A percentile compares a stretch with the other conserved stretches of the same genome.
Conservation (phyloP, 176 grass and related monocot species). For the Aechmea fasciata region DNA sequence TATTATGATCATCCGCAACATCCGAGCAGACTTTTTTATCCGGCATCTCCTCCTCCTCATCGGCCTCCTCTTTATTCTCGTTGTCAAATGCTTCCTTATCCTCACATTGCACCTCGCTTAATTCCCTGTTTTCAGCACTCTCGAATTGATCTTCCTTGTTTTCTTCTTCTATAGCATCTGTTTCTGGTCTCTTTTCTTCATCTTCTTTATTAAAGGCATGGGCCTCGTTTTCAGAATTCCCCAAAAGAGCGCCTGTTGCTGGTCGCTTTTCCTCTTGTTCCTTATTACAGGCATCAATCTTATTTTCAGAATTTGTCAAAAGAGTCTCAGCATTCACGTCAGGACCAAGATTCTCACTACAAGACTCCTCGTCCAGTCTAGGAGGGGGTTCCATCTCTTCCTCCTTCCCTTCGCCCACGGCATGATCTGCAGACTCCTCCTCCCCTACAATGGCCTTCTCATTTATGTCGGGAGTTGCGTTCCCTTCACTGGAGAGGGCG, state of each 20-base stretch:
- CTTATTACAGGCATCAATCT: background rate
- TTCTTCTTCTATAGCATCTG: background rate
- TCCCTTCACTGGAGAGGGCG: background rate
- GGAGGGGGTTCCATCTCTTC: constrained; percentile 1
- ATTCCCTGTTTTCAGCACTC: background rate
- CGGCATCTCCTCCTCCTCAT: background rate
- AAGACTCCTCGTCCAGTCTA: constrained; percentile 6
- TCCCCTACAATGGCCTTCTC: background rate
- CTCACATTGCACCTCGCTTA: background rate
- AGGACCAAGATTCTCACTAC: constrained; percentile 3
- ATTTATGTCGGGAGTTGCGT: background rate
- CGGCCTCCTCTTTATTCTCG: background rate
- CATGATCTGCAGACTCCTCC: constrained; percentile 5
- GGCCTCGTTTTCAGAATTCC: constrained; percentile 1
- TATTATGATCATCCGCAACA: background rate
- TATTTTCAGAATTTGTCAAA: background rate
- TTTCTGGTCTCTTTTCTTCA: constrained; percentile 14
- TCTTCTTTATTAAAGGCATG: background rate
- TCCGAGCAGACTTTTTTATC: background rate
- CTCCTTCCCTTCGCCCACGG: background rate
- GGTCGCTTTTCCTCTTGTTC: background rate
- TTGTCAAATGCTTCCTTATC: background rate
- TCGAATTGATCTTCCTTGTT: background rate
- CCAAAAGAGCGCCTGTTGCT: background rate
- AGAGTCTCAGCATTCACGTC: constrained; percentile 8